These are phyloP conservation scores for Phytophthora europaea DNA, from an alignment of 352 stramenopile species.

Conservation along the genomic window DNA sequence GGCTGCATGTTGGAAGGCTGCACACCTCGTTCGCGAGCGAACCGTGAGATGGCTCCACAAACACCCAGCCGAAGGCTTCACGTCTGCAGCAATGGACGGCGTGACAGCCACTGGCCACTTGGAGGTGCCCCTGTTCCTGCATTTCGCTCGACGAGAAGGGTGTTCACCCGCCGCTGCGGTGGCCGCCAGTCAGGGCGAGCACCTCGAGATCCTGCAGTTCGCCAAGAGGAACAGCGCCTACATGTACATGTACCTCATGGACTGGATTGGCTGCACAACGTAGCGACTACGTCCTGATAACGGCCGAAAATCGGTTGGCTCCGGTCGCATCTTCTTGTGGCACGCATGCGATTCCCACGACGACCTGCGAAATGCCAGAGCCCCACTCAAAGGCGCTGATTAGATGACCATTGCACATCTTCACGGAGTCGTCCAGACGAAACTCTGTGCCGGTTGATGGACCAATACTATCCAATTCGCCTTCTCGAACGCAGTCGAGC, in stretches of 20 bases:
- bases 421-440: conserved; percentile 3
- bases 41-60: too few species aligned
- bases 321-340: conserved; percentile 28
- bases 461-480: conserved; percentile 25
- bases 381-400: conserved; percentile 7
- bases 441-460: not conserved
- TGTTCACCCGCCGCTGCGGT: conserved; percentile 12
- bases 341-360: conserved; percentile 13
- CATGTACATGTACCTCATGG: too few species aligned
- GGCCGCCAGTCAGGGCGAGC: conserved; percentile 18
- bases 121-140: conserved; percentile 39
- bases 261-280: too few species aligned
- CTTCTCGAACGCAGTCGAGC: not conserved
- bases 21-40: too few species aligned
- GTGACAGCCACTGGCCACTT: conserved; percentile 37
- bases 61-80: too few species aligned
- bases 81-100: conserved; percentile 6
- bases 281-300: conserved; percentile 12
- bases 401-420: conserved; percentile 37
- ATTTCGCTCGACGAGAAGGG: conserved; percentile 18
- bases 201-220: conserved; percentile 31
- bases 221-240: not conserved
- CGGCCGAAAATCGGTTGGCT: conserved; percentile 13
- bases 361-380: conserved; percentile 24
- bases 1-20: too few species aligned